Conservation (phyloP, 805 yeast species). For the Lachancea lanzarotensis region DNA sequence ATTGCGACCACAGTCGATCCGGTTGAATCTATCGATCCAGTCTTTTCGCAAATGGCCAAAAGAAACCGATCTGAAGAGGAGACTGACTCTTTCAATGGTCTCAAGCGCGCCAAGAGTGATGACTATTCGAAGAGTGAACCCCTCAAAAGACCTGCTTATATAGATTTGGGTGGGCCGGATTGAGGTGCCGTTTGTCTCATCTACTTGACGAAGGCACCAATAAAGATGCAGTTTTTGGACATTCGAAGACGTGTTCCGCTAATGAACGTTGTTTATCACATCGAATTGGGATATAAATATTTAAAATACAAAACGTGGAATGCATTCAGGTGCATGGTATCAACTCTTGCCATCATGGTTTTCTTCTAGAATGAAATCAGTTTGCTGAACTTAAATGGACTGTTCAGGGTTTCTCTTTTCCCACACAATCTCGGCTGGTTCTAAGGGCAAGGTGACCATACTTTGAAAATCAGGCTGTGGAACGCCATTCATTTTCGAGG, state of each 20-base stretch:
- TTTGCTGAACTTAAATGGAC: conserved; percentile 9
- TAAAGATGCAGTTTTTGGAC: too few relatives aligned
- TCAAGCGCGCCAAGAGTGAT: not conserved
- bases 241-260: too few relatives aligned
- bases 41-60: conserved; percentile 4
- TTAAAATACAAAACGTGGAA: conserved; percentile 2
- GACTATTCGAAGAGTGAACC: not conserved
- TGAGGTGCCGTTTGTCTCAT: not conserved
- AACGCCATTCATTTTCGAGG: conserved; percentile 42
- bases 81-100: not conserved
- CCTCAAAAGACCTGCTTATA: conserved; percentile 5
- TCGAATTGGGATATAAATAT: conserved; percentile 5
- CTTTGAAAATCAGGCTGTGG: conserved; percentile 75
- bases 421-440: conserved; percentile 69
- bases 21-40: conserved; percentile 5
- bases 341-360: not conserved
- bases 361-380: not conserved
- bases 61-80: not conserved
- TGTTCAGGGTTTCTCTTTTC: conserved; percentile 47
- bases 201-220: too few relatives aligned
- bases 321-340: not conserved
- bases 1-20: not conserved
- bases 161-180: not conserved
- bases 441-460: conserved; percentile 87
- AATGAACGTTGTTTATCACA: too few relatives aligned